A percentile compares a stretch with the other conserved stretches of the same genome.
Evolutionary conservation across 805 yeast genomes (phyloP).

Genomic region (Wickerhamiella sergipiensis): DNA sequence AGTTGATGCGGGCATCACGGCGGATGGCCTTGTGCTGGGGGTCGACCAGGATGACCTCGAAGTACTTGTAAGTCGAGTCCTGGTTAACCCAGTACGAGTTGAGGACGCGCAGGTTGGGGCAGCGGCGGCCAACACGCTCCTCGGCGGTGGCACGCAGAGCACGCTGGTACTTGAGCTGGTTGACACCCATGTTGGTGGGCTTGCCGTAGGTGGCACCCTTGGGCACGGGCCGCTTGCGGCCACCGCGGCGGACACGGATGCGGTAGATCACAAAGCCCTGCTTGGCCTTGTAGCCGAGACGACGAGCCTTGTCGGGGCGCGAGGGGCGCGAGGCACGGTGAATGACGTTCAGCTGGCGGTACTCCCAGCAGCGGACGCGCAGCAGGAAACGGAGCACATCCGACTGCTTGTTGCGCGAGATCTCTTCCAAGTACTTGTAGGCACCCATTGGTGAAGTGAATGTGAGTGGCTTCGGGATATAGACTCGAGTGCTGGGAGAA

Average conservation of each 20-base stretch:
- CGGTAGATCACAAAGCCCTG: slow-evolving; percentile 99
- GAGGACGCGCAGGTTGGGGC: slow-evolving; percentile 96
- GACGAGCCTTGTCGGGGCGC: slow-evolving; percentile 99
- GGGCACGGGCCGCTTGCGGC: slow-evolving; percentile 99
- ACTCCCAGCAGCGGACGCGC: slow-evolving; percentile 99
- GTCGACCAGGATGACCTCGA: slow-evolving; percentile 93
- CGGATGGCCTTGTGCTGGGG: slow-evolving; percentile 98
- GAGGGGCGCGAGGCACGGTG: slow-evolving; percentile 99
- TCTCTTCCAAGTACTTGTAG: slow-evolving; percentile 98
- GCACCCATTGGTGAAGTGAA: slow-evolving; percentile 61
- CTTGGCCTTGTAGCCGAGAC: slow-evolving; percentile 99
- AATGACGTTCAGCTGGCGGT: slow-evolving; percentile 96
- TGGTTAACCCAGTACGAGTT: slow-evolving; percentile 99
- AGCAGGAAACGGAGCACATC: slow-evolving; percentile 97
- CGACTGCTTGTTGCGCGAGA: slow-evolving; percentile 99
- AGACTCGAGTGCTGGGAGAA: not conserved
- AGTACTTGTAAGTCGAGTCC: slow-evolving; percentile 99
- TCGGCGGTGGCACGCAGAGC: slow-evolving; percentile 96
- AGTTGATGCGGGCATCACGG: slow-evolving; percentile 97
- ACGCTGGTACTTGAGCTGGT: slow-evolving; percentile 98
- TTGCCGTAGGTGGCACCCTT: slow-evolving; percentile 99
- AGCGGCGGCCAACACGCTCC: slow-evolving; percentile 98
- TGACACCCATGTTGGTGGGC: slow-evolving; percentile 99
- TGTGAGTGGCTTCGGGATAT: not conserved
- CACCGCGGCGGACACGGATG: slow-evolving; percentile 99